Base-by-base conservation (phyloP, 1,284 basidiomycete genomes). In the Fomitopsis pinicola region DNA sequence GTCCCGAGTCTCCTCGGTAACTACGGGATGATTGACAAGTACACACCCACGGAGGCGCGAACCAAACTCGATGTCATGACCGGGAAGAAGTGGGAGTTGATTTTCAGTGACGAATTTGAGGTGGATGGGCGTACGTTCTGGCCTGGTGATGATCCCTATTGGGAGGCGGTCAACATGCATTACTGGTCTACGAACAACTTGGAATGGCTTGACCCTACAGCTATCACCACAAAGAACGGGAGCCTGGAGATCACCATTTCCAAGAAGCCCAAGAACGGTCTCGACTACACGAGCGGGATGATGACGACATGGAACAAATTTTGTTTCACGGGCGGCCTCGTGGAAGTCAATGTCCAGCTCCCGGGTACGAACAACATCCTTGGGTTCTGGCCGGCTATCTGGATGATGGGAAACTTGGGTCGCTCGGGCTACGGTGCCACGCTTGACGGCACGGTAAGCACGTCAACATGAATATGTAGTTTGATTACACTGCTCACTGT, bases 91-190 rank as follows among this genome's bases (percentile, higher is more conserved):
- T 78, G 78, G 77, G 83, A 88, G 59, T 80, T 97, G 8, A 86
- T 95, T 2, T 96, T 92, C 72, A 93, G 90, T 55, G 95, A 97
- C 74, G 95, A 97, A 76, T 97, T 97, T 75, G 87, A 97, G 60
- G 77, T 77, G 19, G 88, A 91, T 14, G 91, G 85, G 2, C 84
- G 95, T 40, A 84, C 89, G 0, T 97, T 97, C 74, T 95, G 90
- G 74, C 80, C 83, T 45, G 74, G 78, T 36, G 82, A 85, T 59
- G 84, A 86, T 63, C 80, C 85, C 8, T 86, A 82, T 69, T 90
- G 88, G 87, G 87, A 89, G 67, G 87, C 87, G 1, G 82, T 82
- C 8, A 85, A 90, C 68, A 73, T 91, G 40, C 85, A 89, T 73
- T 89, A 89, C 72, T 89, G 87, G 87, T 77, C 71, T 61, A 78